These are phyloP conservation scores for Aurifilum marmelostoma DNA, from an alignment of 2,329 filamentous ascomycete species.

Conservation along the genomic window DNA sequence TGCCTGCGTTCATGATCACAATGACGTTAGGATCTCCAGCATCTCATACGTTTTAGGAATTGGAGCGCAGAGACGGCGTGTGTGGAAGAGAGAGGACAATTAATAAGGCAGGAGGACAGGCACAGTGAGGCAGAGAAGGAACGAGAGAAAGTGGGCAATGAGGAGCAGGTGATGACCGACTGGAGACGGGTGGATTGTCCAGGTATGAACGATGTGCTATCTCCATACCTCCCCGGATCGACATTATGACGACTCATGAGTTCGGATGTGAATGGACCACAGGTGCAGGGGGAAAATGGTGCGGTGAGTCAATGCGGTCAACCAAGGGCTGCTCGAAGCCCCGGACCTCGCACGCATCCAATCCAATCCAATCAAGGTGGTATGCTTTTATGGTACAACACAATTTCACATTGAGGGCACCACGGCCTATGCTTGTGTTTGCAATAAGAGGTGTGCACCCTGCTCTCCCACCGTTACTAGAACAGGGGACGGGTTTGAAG, in stretches of 20 bases:
- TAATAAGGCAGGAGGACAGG: neutral
- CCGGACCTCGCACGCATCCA: neutral
- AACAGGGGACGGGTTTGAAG: slow-evolving; percentile 10
- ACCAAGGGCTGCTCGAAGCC: slow-evolving; percentile 5
- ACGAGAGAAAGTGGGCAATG: neutral
- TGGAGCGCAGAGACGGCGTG: neutral
- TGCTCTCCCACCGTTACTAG: neutral
- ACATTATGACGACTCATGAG: slow-evolving; percentile 25
- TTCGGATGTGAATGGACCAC: slow-evolving; percentile 9
- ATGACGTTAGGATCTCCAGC: neutral
- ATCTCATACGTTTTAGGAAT: neutral
- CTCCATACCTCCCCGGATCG: slow-evolving; percentile 20
- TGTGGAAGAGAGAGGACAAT: neutral
- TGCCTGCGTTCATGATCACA: slow-evolving; percentile 20
- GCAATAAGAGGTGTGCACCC: slow-evolving; percentile 3
- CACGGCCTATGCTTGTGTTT: slow-evolving; percentile 7
- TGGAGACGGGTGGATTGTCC: slow-evolving; percentile 14
- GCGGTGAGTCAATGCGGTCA: slow-evolving; percentile 16
- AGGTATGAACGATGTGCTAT: slow-evolving; percentile 11
- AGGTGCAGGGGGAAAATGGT: slow-evolving; percentile 20
- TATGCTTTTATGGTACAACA: neutral
- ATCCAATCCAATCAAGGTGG: neutral
- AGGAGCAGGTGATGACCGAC: slow-evolving; percentile 20
- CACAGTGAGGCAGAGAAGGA: neutral
- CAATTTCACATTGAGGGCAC: slow-evolving; percentile 12